A percentile compares a stretch with the other conserved stretches of the same genome.
Conservation (phyloP, 805 yeast species). For the Ogataea kodamae region DNA sequence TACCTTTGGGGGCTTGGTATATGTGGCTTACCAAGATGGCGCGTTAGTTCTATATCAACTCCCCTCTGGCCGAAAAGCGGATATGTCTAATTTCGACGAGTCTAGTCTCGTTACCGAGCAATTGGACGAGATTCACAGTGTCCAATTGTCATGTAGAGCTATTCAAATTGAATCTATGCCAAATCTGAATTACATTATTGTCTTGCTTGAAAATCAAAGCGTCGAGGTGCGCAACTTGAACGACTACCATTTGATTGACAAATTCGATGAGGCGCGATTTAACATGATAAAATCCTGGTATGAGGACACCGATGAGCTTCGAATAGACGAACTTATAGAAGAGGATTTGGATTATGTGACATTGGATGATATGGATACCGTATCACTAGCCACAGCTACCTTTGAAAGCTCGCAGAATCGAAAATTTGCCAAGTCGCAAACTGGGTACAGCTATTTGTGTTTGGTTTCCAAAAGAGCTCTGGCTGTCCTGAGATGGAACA, state of each 20-base stretch:
- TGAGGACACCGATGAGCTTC: constrained; percentile 11
- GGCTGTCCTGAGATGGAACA: constrained; percentile 24
- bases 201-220: constrained; percentile 28
- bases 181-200: constrained; percentile 31
- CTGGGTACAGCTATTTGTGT: constrained; percentile 20
- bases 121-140: constrained; percentile 16
- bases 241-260: constrained; percentile 29
- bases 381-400: constrained; percentile 32
- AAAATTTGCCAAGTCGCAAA: constrained; percentile 7
- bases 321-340: constrained; percentile 17
- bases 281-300: constrained; percentile 27
- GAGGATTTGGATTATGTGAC: constrained; percentile 23
- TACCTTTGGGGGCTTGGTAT: constrained; percentile 17
- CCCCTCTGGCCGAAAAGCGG: constrained; percentile 8
- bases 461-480: constrained; percentile 24
- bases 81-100: constrained; percentile 2
- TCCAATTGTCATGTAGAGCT: constrained; percentile 22
- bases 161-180: constrained; percentile 33
- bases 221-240: constrained; percentile 33
- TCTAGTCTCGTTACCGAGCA: constrained; percentile 15
- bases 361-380: constrained; percentile 26
- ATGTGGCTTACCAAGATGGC: constrained; percentile 23
- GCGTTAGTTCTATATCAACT: constrained; percentile 21
- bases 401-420: constrained; percentile 9
- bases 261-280: constrained; percentile 34